Evolutionary conservation across 139 green algal genomes (phyloP).

Genomic region (Penium margaritaceum): DNA sequence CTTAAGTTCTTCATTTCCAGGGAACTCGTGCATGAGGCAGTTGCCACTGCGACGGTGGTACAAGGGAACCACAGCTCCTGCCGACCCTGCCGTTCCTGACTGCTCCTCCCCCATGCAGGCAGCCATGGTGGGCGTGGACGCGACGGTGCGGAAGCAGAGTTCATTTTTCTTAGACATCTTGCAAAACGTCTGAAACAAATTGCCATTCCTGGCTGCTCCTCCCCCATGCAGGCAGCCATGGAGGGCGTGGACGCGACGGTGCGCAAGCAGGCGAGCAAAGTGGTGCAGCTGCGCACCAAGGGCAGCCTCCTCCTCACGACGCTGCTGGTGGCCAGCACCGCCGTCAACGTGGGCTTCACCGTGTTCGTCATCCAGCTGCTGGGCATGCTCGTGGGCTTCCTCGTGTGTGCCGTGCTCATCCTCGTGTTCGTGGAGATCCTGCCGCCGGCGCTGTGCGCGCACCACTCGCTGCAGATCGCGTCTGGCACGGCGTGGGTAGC

Average conservation of each 20-base stretch:
- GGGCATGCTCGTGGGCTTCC: neutral
- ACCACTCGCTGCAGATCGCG: neutral
- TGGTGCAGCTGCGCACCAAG: neutral
- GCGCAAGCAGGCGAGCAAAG: neutral
- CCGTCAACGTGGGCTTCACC: conserved; percentile 12
- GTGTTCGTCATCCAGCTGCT: neutral
- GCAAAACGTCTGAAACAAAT: too few species aligned
- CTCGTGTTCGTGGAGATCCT: neutral
- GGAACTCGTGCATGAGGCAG: too few species aligned
- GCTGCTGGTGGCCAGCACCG: conserved; percentile 12
- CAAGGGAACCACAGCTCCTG: too few species aligned
- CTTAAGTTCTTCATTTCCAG: too few species aligned
- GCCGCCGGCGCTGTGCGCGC: neutral
- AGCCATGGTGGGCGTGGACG: too few species aligned
- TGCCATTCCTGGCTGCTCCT: too few species aligned
- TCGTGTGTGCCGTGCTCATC: neutral
- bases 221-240: conserved; percentile 21
- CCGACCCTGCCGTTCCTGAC: too few species aligned
- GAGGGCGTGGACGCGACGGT: conserved; percentile 1
- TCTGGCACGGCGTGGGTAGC: neutral
- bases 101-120: too few species aligned
- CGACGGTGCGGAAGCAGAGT: too few species aligned
- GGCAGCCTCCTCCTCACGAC: conserved; percentile 10
- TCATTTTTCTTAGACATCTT: too few species aligned
- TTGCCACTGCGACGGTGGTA: too few species aligned